Base-by-base conservation (phyloP, 148 eudicot genomes). In the Heliamphora exappendiculata region DNA sequence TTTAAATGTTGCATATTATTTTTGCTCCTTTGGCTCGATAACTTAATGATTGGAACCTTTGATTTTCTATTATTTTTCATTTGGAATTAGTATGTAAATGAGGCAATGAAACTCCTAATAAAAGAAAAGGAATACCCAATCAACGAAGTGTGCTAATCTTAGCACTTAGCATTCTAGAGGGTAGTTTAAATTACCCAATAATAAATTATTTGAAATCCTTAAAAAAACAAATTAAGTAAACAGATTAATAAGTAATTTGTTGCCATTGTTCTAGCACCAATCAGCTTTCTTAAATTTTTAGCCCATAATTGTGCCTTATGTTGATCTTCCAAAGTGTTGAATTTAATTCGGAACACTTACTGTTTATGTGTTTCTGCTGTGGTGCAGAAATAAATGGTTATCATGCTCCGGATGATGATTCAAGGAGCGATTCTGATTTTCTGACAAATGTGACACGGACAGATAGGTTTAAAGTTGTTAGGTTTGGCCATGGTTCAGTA, bases 381-480 rank as follows among this genome's bases (percentile, higher is more conserved):
- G 69, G 41, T 87, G 84, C 94, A 90, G 99, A 87, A 62, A 57
- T 67, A 78, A 80, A 75, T 81, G 78, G 78, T 67, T 58, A 57
- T 60, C 66, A 72, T 63, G 54, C 47, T 75, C 85, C 84, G 80
- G 90, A 86, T 72, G 96, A 92, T 72, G 89, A 88, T 45, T 78
- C 80, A 74, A 85, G 77, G 72, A 88, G 77, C 76, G 97, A 89
- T 77, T 77, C 83, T 39, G 92, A 95, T 89, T 95, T 95, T 81
- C 96, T 95, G 55, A 74, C 88, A 33, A 90, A 95, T 76, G 97
- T 95, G 76, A 89, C 97, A 26, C 81, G 93, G 70, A 87, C 88
- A 67, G 73, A 85, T 71, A 85, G 74, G 24, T 28, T 84, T 5
- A 81, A 81, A 79, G 89, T 89, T 49, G 83, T 87, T 28, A 72